phyloP scores from a whole-genome alignment of 768 basidiomycete genomes.

The Russula earlei region DNA sequence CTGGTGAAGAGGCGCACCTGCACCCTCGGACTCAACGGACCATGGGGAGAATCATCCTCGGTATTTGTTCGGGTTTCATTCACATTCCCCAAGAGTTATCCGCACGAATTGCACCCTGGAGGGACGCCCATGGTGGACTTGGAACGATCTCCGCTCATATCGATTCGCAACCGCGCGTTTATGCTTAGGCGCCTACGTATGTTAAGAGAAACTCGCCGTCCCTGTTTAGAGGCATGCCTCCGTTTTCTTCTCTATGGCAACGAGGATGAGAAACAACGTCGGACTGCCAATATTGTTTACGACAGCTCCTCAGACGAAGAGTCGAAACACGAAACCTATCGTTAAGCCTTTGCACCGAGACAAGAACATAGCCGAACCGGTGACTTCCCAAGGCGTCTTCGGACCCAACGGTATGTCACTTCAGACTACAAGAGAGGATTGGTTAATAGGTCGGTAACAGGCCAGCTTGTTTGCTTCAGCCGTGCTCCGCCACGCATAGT shows the following conservation, averaged over 20 bases:
- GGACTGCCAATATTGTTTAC: constrained; percentile 37
- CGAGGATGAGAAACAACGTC: constrained; percentile 42
- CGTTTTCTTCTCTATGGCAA: constrained; percentile 68
- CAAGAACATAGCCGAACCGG: constrained; percentile 75
- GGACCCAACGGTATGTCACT: constrained; percentile 65
- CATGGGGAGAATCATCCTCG: constrained; percentile 81
- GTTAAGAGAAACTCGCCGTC: constrained; percentile 62
- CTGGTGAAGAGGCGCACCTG: constrained; percentile 66
- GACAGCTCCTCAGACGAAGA: constrained; percentile 65
- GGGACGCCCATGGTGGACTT: constrained; percentile 70
- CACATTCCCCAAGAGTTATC: constrained; percentile 80
- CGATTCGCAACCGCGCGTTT: constrained; percentile 64
- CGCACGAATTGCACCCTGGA: constrained; percentile 48
- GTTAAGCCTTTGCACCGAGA: constrained; percentile 49
- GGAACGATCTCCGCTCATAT: constrained; percentile 74
- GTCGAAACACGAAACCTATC: constrained; percentile 40
- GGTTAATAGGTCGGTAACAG: constrained; percentile 31
- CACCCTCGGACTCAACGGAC: constrained; percentile 79
- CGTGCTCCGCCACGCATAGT: constrained; percentile 65
- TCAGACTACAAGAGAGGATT: neutral
- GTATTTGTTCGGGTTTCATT: constrained; percentile 86
- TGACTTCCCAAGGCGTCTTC: constrained; percentile 83
- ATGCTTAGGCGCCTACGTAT: constrained; percentile 69
- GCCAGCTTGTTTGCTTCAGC: constrained; percentile 83
- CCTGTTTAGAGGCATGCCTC: constrained; percentile 78